Base-by-base conservation (phyloP, 352 stramenopile genomes). In the Phytopythium litorale region DNA sequence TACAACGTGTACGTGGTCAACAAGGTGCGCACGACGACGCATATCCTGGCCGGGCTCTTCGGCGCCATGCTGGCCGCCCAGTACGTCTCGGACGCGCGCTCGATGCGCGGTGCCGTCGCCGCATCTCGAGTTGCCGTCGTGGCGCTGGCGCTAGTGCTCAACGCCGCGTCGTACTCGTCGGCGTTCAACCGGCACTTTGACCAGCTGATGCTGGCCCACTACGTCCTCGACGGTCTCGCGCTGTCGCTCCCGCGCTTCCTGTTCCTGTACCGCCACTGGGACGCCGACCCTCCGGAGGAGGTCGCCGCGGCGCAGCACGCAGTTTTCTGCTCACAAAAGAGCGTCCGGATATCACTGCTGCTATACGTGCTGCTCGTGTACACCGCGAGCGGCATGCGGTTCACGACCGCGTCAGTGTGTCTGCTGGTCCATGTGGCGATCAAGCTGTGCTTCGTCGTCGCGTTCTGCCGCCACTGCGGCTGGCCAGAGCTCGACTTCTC, bases 1-100 rank as follows among this genome's bases (percentile, higher is more conserved):
- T 91, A 84, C 70, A 87, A 83, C 35, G 58, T 87, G 21, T 91
- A 91, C 60, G 81, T 91, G 49, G 66, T 79, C 54, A 74, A 73
- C 35, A 91, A 91, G 69, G 76, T 91, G 58, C 76, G 76, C 30
- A 54, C 77, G 8, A 73, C 79, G 4, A 81, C 75, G 42, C 66
- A 72, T 37, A 79, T 91, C 33, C 58, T 87, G 51, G 67, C 79
- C 19, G 50, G 69, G 43, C 56, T 89, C n/a, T 78, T 87, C 56
- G 58, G 63, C 7, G 59, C 70, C 6, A 66, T 91, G 66, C 57
- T 87, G n/a, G 56, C 78, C 25, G 68, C 75, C 1, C 79, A 91
- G 62, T 81, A 76, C 63, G 40, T 66, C 11, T 83, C 71, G 4
- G 68, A 81, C 23, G 67, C 65, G 21, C 48, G 61, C 33, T 55